These are phyloP conservation scores for Poa annua DNA, from an alignment of 176 grass and related monocot species.

Conservation along the genomic window DNA sequence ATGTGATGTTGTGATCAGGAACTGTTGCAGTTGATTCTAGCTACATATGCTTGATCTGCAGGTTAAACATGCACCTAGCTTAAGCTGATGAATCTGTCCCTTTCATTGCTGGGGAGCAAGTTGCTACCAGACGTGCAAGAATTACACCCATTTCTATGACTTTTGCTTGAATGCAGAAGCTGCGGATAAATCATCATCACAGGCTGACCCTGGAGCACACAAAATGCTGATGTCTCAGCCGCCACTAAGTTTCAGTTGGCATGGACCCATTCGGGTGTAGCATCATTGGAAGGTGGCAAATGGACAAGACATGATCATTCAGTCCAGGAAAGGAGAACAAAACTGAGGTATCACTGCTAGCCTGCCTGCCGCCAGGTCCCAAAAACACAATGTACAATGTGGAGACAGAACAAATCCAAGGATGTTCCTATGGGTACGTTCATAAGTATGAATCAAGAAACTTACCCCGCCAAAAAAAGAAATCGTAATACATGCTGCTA, in stretches of 20 bases:
- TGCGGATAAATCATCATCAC: slow-evolving; percentile 51
- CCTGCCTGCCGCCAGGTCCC: slow-evolving; percentile 4
- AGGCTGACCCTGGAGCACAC: slow-evolving; percentile 42
- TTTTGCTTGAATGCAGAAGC: slow-evolving; percentile 31
- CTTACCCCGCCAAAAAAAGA: slow-evolving; percentile 44
- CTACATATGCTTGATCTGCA: neutral
- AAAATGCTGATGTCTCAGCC: slow-evolving; percentile 61
- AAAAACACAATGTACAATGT: slow-evolving; percentile 40
- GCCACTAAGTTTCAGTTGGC: slow-evolving; percentile 46
- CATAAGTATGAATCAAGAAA: slow-evolving; percentile 32
- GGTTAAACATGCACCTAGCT: neutral
- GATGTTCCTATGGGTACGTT: slow-evolving; percentile 39
- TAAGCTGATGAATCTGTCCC: slow-evolving; percentile 21
- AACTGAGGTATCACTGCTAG: slow-evolving; percentile 33
- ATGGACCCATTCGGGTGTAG: slow-evolving; percentile 42
- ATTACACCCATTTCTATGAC: slow-evolving; percentile 18
- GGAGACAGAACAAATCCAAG: slow-evolving; percentile 19
- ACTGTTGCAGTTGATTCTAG: neutral
- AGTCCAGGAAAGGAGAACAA: slow-evolving; percentile 42
- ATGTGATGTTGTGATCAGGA: neutral
- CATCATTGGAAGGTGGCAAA: slow-evolving; percentile 50
- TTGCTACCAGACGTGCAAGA: slow-evolving; percentile 33
- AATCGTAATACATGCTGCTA: slow-evolving; percentile 50
- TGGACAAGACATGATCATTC: slow-evolving; percentile 50
- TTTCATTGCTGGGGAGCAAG: slow-evolving; percentile 47